Conservation (phyloP, 2,329 filamentous ascomycete genomes). For the Septoria linicola region DNA sequence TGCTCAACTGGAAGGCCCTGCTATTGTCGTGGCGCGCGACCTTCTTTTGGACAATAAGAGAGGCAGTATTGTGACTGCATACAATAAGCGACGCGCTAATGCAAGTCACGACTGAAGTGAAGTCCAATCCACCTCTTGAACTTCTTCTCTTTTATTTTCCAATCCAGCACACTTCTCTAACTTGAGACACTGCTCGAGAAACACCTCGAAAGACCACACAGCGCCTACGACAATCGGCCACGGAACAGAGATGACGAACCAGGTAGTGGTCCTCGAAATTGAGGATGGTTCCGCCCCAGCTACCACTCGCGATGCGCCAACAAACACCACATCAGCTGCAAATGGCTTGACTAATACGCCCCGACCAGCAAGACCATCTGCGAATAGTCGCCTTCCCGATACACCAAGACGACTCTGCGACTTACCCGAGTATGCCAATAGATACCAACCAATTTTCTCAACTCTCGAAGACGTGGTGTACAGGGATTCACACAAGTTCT, state of each 20-base stretch:
- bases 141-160: background rate
- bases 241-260: background rate
- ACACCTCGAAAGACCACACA: background rate
- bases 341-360: background rate
- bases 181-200: background rate
- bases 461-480: conserved; percentile 11
- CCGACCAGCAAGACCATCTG: background rate
- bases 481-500: conserved; percentile 24
- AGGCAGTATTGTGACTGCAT: conserved; percentile 2
- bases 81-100: background rate
- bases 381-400: background rate
- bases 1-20: too few relatives aligned
- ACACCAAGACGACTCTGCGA: conserved; percentile 3
- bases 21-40: too few relatives aligned
- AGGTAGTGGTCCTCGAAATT: background rate
- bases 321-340: background rate
- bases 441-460: conserved; percentile 10
- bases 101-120: background rate
- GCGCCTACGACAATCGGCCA: background rate
- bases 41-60: background rate
- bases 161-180: background rate
- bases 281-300: background rate
- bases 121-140: conserved; percentile 6
- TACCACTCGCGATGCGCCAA: background rate
- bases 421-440: conserved; percentile 12